These are phyloP conservation scores for Coemansia sp. DNA, from an alignment of 192 early-diverging fungal species.

Conservation along the genomic window DNA sequence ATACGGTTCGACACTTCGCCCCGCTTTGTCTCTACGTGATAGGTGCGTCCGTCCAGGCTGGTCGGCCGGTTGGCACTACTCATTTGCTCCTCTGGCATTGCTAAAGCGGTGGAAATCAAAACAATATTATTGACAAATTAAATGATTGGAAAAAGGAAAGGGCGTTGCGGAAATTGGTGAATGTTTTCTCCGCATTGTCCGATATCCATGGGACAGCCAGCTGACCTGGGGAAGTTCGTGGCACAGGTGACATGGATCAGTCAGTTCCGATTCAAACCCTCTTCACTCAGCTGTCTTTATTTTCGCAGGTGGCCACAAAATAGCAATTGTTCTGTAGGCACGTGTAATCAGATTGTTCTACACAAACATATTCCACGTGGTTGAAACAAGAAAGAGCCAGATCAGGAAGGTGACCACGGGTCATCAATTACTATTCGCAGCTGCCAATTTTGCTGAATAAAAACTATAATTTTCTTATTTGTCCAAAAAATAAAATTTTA, in stretches of 20 bases:
- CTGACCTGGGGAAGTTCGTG: too few species aligned
- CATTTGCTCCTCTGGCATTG: conserved; percentile 40
- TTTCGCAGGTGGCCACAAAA: not conserved
- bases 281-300: too few species aligned
- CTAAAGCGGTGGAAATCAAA: not conserved
- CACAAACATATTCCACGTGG: not conserved
- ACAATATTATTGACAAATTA: not conserved
- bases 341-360: not conserved
- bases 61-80: conserved; percentile 80
- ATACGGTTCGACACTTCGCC: conserved; percentile 88
- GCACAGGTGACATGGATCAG: too few species aligned
- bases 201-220: too few species aligned
- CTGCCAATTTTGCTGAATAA: too few species aligned
- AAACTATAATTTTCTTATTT: too few species aligned
- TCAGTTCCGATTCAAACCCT: too few species aligned
- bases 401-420: not conserved
- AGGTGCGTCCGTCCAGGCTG: conserved; percentile 72
- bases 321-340: not conserved
- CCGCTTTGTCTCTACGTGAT: conserved; percentile 75
- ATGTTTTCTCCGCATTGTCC: not conserved
- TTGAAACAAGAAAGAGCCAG: not conserved
- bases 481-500: too few species aligned
- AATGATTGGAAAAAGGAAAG: not conserved
- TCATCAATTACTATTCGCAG: too few species aligned
- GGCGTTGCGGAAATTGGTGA: not conserved